Evolutionary conservation across 371 early-diverging fungal genomes (phyloP), one percentile per base, ranked within the genome.

Genomic region (Mucor circinelloides): DNA sequence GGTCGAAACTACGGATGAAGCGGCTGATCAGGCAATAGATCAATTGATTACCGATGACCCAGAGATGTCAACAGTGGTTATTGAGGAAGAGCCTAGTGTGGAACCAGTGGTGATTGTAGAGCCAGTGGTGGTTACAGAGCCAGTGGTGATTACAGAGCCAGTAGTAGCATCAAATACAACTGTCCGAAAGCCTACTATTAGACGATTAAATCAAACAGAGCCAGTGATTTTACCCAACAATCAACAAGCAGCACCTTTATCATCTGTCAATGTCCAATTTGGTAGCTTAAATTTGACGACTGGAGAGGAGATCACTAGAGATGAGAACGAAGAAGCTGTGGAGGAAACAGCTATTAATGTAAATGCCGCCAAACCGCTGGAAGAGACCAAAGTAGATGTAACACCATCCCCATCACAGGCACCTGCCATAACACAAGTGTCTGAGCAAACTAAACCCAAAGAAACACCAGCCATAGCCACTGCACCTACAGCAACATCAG

Each of bases 231-330:
- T 73, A 36, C 73, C 73, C 0, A 31, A 19, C 3, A 64, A 72
- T 42, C 72, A 72, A 31, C 55, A 54, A 13, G 25, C 66, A 1
- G 25, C 61, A 12, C 21, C 34, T 23, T 19, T 66, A 12, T 32
- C 60, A 13, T 27, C 65, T 23, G 57, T 73, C 10, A 60, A 66
- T 66, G 73, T 73, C 3, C 73, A 66, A n/a, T 73, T 73, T 66
- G 73, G 73, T n/a, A 73, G 68, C 13, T 48, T 73, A 7, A 69
- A 52, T n/a, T 36, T 73, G 15, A 34, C 50, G 0, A 58, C 60
- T 36, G 69, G 59, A 31, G 66, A 70, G 13, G 63, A 70, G 21
- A 57, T 13, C 8, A 36, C 8, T 48, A 65, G 23, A 10, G 52
- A 52, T 15, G 52, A 52, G 27, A 52, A 52, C 13, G 40, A 61